phyloP scores from a whole-genome alignment of 345 rosid species.

The Noccaea caerulescens region DNA sequence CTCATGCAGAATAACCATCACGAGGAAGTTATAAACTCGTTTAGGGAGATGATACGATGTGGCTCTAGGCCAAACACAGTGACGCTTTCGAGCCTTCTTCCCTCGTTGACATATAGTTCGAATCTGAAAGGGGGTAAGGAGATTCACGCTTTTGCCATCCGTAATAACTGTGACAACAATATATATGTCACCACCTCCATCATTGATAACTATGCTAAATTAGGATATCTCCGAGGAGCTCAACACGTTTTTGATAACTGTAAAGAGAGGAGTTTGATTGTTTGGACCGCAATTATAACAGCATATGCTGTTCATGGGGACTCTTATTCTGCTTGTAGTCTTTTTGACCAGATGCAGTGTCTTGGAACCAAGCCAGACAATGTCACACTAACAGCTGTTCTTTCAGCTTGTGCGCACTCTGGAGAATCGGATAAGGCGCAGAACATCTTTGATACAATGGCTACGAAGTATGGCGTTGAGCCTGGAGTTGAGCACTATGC shows the following conservation, averaged over 20 bases:
- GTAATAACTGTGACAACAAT: conserved; percentile 52
- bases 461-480: conserved; percentile 47
- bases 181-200: conserved; percentile 72
- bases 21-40: conserved; percentile 52
- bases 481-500: conserved; percentile 85
- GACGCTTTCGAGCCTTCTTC: conserved; percentile 73
- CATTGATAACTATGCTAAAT: conserved; percentile 72
- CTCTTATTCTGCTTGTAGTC: conserved; percentile 53
- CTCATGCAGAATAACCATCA: conserved; percentile 69
- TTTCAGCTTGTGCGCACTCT: conserved; percentile 79
- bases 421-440: conserved; percentile 66
- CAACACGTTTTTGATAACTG: conserved; percentile 59
- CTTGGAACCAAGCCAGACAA: conserved; percentile 64
- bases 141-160: conserved; percentile 68
- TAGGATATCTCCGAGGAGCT: conserved; percentile 68
- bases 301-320: conserved; percentile 81
- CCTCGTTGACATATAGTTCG: conserved; percentile 57
- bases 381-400: conserved; percentile 72
- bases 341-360: conserved; percentile 63
- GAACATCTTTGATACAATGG: conserved; percentile 62
- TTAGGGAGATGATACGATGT: conserved; percentile 61
- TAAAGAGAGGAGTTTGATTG: conserved; percentile 62
- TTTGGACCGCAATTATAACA: conserved; percentile 86
- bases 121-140: conserved; percentile 78
- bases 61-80: conserved; percentile 65